These are phyloP conservation scores for Cladophialophora carrionii DNA, from an alignment of 2,329 filamentous ascomycete species.

Conservation along the genomic window DNA sequence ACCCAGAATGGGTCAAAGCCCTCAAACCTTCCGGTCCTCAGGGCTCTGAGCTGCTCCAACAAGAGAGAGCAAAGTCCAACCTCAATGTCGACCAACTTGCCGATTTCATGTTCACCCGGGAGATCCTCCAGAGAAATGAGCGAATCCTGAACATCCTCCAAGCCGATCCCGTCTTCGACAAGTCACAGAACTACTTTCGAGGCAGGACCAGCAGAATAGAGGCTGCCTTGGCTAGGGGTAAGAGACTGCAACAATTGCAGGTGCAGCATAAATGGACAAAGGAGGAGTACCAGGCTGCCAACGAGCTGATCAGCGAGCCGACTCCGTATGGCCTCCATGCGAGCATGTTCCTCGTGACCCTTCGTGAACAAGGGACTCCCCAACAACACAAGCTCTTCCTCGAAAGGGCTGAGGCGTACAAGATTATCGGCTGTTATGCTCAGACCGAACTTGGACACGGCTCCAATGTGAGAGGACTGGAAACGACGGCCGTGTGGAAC, in stretches of 20 bases:
- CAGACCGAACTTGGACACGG: conserved; percentile 81
- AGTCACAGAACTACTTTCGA: conserved; percentile 75
- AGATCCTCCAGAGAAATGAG: conserved; percentile 63
- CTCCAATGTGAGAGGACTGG: conserved; percentile 72
- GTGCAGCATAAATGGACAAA: conserved; percentile 68
- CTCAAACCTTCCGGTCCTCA: conserved; percentile 69
- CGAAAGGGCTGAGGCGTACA: conserved; percentile 68
- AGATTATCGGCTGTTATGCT: conserved; percentile 77
- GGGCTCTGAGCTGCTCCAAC: conserved; percentile 68
- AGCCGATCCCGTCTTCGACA: conserved; percentile 72
- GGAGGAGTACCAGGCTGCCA: conserved; percentile 67
- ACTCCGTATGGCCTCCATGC: conserved; percentile 75
- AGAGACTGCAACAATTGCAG: conserved; percentile 68
- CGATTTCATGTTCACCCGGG: conserved; percentile 69
- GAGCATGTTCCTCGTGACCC: conserved; percentile 70
- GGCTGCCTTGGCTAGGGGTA: conserved; percentile 69
- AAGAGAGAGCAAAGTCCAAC: conserved; percentile 69
- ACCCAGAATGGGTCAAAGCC: conserved; percentile 68
- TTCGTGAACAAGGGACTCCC: conserved; percentile 70
- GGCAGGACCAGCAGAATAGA: conserved; percentile 71
- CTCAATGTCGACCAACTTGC: conserved; percentile 69
- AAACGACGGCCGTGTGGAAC: conserved; percentile 76
- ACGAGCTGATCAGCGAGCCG: conserved; percentile 72
- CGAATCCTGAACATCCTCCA: conserved; percentile 67
- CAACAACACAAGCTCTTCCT: conserved; percentile 76